Evolutionary conservation across 139 green algal species (phyloP), one percentile per base, ranked within the genome.

Genomic region (Volvox africanus): DNA sequence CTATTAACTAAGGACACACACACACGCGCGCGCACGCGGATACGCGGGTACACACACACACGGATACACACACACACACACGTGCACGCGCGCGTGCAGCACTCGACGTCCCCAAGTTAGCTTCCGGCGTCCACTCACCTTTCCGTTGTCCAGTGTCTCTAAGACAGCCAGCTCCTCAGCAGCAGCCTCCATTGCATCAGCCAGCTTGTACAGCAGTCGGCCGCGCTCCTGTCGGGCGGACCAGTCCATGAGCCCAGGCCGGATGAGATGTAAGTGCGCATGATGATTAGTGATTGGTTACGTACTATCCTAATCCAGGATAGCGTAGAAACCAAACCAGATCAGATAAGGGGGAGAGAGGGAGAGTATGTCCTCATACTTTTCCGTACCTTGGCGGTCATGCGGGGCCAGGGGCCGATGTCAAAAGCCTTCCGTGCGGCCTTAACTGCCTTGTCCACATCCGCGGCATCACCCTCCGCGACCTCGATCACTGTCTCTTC

Each of bases 121-220:
- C 5, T 9, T 55, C 44, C 44, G 5, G 44, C 65, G 12, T 28
- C 65, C 65, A 65, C 95, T 50, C 35, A 95, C 94, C 92, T 97
- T 97, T 81, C 95, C 96, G 33, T 96, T 97, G 93, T 97, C 95
- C 89, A 97, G 91, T 0, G 93, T 93, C 89, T 97, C 95, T 61
- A 97, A 90, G 75, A 86, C 73, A 13, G 93, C 90, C 82, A 97
- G 81, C 90, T 97, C 92, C 24, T 96, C 93, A 3, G 73, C 35
- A 67, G 94, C 65, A 21, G 89, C 83, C 93, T 97, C 95, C 76
- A 97, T 89, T 21, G 96, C 86, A 75, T 96, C 95, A 9, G 95
- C 95, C 68, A 97, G 90, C 69, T 92, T 93, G 90, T 93, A 92
- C 81, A 97, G 82, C 67, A 97, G 83, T 33, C 91, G 85, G 1